These are phyloP conservation scores for Trichoderma citrinoviride DNA, from an alignment of 2,329 filamentous ascomycete genomes.

Conservation along the genomic window DNA sequence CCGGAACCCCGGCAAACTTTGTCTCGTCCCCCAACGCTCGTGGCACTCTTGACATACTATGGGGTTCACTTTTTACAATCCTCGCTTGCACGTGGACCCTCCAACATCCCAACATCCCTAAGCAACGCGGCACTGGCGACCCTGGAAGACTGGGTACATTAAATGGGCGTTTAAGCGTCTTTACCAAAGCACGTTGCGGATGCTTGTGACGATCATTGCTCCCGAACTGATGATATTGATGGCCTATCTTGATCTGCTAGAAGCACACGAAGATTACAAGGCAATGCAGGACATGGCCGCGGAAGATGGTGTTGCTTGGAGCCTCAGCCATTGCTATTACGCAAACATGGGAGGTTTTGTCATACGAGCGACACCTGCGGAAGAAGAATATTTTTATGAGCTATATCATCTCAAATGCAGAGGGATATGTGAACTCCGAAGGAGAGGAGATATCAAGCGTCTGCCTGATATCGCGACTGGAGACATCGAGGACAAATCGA, in stretches of 20 bases:
- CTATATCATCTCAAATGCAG: not conserved
- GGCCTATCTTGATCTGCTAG: not conserved
- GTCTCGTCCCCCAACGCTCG: not conserved
- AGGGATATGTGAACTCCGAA: not conserved
- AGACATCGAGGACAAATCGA: not conserved
- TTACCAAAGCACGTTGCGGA: not conserved
- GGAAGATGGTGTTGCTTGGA: not conserved
- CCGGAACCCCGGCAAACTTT: not conserved
- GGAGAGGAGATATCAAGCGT: accelerated
- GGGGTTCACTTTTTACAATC: not conserved
- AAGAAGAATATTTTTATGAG: no score
- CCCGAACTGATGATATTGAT: not conserved
- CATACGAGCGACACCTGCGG: not conserved
- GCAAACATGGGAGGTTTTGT: slow-evolving; percentile 1
- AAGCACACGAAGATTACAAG: accelerated
- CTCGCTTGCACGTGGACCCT: not conserved
- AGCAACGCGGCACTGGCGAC: not conserved
- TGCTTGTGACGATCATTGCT: not conserved
- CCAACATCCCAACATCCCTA: not conserved
- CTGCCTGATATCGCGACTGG: not conserved
- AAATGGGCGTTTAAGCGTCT: not conserved
- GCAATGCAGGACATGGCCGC: not conserved
- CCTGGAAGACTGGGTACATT: not conserved
- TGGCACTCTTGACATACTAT: not conserved
- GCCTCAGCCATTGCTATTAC: not conserved